Conservation (phyloP, 2,329 filamentous ascomycete species). For the Epichloe festucae region DNA sequence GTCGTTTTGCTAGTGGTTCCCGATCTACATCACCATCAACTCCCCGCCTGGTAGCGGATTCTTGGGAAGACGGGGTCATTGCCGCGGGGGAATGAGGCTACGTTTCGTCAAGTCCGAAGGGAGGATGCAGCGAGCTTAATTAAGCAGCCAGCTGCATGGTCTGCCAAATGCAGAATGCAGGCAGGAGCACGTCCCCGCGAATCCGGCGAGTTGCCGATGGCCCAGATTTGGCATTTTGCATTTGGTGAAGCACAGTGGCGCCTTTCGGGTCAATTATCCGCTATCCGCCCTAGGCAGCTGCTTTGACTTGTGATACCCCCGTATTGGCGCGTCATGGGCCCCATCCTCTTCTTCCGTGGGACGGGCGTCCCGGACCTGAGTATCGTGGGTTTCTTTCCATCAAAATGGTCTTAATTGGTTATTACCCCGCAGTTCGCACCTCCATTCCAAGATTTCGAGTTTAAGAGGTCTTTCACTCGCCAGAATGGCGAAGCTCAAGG, state of each 20-base stretch:
- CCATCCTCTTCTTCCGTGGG: not conserved
- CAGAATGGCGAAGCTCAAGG: conserved; percentile 1
- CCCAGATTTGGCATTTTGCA: not conserved
- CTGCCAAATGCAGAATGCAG: not conserved
- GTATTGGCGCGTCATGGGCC: not conserved
- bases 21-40: not conserved
- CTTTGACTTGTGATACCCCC: not conserved
- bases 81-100: not conserved
- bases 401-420: not conserved
- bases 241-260: not conserved
- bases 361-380: not conserved
- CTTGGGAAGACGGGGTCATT: conserved; percentile 3
- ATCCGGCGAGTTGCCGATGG: not conserved
- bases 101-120: not conserved
- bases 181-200: not conserved
- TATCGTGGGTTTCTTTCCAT: too few species aligned
- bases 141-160: not conserved
- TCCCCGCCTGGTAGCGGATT: conserved; percentile 1
- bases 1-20: conserved; percentile 5
- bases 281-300: not conserved
- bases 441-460: too few species aligned
- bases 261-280: not conserved
- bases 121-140: not conserved
- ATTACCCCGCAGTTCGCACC: not conserved
- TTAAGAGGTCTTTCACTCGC: too few species aligned